A percentile compares a stretch with the other conserved stretches of the same genome.
Evolutionary conservation across 73 alveolate genomes (phyloP).

Genomic region (Paramecium primaurelia): DNA sequence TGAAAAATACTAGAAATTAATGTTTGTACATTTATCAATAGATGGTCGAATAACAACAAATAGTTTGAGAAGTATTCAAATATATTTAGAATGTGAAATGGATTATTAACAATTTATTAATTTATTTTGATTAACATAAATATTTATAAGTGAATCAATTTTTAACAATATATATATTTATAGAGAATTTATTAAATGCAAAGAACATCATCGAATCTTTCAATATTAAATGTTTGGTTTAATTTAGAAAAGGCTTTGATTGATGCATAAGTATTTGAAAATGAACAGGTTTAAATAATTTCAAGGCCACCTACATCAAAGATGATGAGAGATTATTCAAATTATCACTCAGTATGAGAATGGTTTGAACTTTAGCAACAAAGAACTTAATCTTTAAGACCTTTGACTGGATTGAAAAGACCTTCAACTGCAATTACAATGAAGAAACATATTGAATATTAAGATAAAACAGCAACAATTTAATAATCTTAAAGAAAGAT

Average conservation of each 20-base stretch:
- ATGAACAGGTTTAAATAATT: neutral
- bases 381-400: slow-evolving; percentile 22
- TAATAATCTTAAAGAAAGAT: neutral
- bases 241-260: slow-evolving; percentile 15
- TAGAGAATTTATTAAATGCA: neutral
- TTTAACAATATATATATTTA: neutral
- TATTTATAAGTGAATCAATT: neutral
- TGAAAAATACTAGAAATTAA: neutral
- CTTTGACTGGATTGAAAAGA: slow-evolving; percentile 26
- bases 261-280: neutral
- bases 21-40: neutral
- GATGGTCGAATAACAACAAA: neutral
- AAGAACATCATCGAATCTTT: neutral
- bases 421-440: neutral
- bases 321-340: slow-evolving; percentile 14
- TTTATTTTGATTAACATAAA: neutral
- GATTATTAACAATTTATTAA: neutral
- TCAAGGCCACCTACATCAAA: slow-evolving; percentile 24
- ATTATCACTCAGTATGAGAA: slow-evolving; percentile 7
- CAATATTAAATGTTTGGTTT: slow-evolving; percentile 24
- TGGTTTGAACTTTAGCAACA: neutral
- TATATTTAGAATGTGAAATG: neutral
- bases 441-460: neutral
- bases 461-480: neutral
- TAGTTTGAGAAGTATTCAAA: neutral